phyloP scores from a whole-genome alignment of 495 filamentous ascomycete genomes.

The Aspergillus bridgeri region DNA sequence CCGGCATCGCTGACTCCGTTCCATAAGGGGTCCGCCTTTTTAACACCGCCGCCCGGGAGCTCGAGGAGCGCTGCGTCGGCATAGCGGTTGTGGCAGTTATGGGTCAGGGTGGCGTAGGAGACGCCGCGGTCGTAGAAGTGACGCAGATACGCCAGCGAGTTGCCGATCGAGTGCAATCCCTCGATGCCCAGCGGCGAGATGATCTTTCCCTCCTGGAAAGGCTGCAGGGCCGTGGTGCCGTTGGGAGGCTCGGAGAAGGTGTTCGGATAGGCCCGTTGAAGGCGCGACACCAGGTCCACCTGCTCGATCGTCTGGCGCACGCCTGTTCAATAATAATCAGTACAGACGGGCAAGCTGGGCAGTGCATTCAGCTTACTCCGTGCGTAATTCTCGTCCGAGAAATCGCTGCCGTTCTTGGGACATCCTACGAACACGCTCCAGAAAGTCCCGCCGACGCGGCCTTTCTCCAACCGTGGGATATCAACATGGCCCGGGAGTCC shows the following conservation, averaged over 20 bases:
- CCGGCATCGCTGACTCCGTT: constrained; percentile 68
- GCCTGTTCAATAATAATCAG: no score
- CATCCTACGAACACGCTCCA: constrained; percentile 88
- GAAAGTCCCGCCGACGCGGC: constrained; percentile 65
- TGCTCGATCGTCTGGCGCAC: constrained; percentile 76
- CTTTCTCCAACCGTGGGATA: constrained; percentile 56
- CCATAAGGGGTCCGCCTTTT: constrained; percentile 47
- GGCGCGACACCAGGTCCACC: constrained; percentile 73
- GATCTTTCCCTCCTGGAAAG: constrained; percentile 57
- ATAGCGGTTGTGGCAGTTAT: constrained; percentile 90
- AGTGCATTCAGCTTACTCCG: constrained; percentile 47
- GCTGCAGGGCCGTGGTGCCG: constrained; percentile 53
- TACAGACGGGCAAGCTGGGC: no score
- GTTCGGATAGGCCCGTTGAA: constrained; percentile 63
- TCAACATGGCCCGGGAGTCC: constrained; percentile 73
- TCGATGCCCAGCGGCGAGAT: constrained; percentile 80
- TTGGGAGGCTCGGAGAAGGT: constrained; percentile 60
- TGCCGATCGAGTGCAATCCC: constrained; percentile 93
- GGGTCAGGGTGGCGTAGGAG: constrained; percentile 84
- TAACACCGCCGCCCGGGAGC: constrained; percentile 40
- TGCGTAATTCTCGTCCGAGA: constrained; percentile 68
- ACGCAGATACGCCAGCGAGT: constrained; percentile 73
- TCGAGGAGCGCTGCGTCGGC: constrained; percentile 75
- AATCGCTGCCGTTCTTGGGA: constrained; percentile 66
- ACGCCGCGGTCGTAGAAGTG: constrained; percentile 76